Base-by-base conservation (phyloP, 495 filamentous ascomycete species). In the Opeltia flavorubescens region DNA sequence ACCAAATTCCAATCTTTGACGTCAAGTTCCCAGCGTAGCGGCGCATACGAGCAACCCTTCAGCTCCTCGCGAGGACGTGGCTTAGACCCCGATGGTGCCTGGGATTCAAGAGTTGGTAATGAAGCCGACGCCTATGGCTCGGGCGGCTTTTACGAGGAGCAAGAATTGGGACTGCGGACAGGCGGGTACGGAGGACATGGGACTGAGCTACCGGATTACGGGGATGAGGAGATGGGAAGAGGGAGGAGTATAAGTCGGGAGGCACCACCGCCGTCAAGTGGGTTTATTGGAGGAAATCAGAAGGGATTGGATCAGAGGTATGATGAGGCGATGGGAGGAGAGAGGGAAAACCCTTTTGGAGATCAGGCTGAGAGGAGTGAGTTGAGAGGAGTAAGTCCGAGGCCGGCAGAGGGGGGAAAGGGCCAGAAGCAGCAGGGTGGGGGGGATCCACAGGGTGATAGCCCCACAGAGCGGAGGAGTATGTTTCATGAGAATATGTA, bases 61-160 rank as follows among this genome's bases (percentile, higher is more conserved):
- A 63, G 60, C 26, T 59, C 61, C 5, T 56, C 63, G 8, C 55
- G 52, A 17, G 36, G 52, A 24, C 58, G 69, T 31, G 66, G 54
- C 17, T 64, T 82, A 24, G 81, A 86, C 55, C 80, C 78, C 0
- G 81, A 86, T 59, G 79, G 81, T 48, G 79, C 81, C 21, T 86
- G 81, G 81, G 80, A 84, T 64, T 52, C 79, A 41, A 57, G 77
- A 28, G 80, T 86, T 3, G 78, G 76, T 29, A 63, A 70, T 43
- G 79, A 80, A 55, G 74, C 71, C 12, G 73, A 76, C 54, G 62
- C 52, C 1, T 74, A 76, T 55, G 72, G 66, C 5, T 60, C 62
- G 0, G 64, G 66, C 12, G 66, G 57, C 25, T 76, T 78, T 53
- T 76, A 80, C 49, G 67, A 84, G 50, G 81, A 83, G 63, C 72